phyloP scores from a whole-genome alignment of 2,329 filamentous ascomycete genomes.

The Beauveria medogensis region DNA sequence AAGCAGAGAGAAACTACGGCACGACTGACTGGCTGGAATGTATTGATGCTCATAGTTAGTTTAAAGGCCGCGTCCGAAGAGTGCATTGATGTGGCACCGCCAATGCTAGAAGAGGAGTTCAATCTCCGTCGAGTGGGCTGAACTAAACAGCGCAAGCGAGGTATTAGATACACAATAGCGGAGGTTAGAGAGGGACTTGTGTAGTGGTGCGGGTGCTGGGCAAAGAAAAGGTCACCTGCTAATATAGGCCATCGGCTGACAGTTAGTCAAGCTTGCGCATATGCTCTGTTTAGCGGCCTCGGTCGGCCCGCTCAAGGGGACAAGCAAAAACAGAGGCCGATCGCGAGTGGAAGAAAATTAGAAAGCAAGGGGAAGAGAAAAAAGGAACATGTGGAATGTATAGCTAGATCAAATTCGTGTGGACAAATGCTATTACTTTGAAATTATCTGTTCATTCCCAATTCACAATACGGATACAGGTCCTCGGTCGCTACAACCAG shows the following conservation, averaged over 20 bases:
- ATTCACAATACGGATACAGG: no score
- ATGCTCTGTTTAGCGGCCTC: conserved; percentile 13
- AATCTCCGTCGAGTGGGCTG: conserved; percentile 8
- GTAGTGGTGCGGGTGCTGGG: neutral
- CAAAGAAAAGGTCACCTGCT: neutral
- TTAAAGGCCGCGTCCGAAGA: neutral
- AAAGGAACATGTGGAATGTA: no score
- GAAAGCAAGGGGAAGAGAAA: no score
- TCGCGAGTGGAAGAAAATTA: no score
- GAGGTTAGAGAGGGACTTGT: conserved; percentile 6
- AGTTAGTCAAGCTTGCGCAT: neutral
- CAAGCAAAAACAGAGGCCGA: no score
- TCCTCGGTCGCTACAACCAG: neutral
- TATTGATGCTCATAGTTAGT: neutral
- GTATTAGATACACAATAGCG: neutral
- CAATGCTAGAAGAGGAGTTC: conserved; percentile 8
- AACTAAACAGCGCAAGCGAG: neutral
- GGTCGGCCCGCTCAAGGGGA: conserved; percentile 7
- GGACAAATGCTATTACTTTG: no score
- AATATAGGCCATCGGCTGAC: conserved; percentile 2
- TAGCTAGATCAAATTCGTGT: no score
- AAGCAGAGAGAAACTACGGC: neutral
- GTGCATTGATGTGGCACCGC: conserved; percentile 5
- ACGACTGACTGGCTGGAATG: neutral
- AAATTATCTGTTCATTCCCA: no score